A percentile compares a stretch with the other conserved stretches of the same genome.
Conservation (phyloP, 78 protist genomes). For the Goniomonas avonlea region DNA sequence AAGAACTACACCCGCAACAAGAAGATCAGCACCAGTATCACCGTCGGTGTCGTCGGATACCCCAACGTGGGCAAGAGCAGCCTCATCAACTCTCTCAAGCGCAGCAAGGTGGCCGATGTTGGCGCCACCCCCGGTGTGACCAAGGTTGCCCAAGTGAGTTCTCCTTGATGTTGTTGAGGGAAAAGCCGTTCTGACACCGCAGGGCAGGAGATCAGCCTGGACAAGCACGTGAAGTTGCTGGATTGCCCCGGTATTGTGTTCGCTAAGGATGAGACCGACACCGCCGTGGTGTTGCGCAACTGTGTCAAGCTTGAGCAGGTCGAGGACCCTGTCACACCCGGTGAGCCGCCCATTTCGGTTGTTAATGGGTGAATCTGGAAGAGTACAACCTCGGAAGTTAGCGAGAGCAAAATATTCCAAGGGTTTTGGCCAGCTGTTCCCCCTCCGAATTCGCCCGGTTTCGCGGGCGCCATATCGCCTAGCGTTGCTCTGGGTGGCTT, state of each 20-base stretch:
- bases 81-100: slow-evolving; percentile 88
- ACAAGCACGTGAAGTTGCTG: slow-evolving; percentile 61
- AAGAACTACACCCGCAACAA: slow-evolving; percentile 72
- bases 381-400: background rate
- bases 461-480: background rate
- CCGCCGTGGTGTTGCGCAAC: slow-evolving; percentile 29
- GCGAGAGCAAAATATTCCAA: background rate
- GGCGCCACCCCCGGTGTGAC: slow-evolving; percentile 83
- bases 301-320: slow-evolving; percentile 26
- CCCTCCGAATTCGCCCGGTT: background rate
- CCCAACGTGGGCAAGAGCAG: slow-evolving; percentile 96
- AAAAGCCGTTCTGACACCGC: no score
- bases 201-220: slow-evolving; percentile 17
- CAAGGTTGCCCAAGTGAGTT: slow-evolving; percentile 39
- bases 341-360: background rate
- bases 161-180: no score
- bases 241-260: slow-evolving; percentile 93
- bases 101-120: slow-evolving; percentile 65
- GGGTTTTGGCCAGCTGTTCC: background rate
- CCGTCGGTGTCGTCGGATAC: slow-evolving; percentile 87
- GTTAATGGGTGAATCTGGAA: background rate
- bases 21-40: slow-evolving; percentile 60
- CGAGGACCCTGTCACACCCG: slow-evolving; percentile 7
- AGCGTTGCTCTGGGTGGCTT: background rate
- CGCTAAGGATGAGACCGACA: background rate